Percentiles rank a stretch among this genome's conserved stretches.
phyloP scores from a whole-genome alignment of 1,284 basidiomycete species.

The Prillingera fragicola region DNA sequence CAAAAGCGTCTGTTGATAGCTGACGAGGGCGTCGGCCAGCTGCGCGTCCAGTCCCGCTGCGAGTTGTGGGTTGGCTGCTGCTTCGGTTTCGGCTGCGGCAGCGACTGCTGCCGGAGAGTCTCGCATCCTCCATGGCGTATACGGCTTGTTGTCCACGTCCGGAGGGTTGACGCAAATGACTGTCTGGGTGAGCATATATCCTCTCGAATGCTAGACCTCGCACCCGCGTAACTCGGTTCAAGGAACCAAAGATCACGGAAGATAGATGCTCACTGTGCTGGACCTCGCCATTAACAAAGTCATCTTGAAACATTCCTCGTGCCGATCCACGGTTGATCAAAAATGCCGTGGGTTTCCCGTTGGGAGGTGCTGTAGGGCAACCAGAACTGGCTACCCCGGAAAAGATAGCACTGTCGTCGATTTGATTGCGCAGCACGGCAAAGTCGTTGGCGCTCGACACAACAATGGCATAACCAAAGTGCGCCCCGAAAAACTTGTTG shows the following conservation, averaged over 20 bases:
- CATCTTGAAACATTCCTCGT: conserved; percentile 41
- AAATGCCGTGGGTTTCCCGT: conserved; percentile 43
- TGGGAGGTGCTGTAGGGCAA: conserved; percentile 46
- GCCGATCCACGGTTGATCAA: conserved; percentile 45
- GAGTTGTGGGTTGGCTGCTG: conserved; percentile 8
- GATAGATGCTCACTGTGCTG: conserved; percentile 50
- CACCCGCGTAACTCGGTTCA: too few species aligned
- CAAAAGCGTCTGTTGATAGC: conserved; percentile 45
- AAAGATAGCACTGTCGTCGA: conserved; percentile 32
- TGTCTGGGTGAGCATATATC: too few species aligned
- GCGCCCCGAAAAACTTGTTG: conserved; percentile 40
- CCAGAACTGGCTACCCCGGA: conserved; percentile 35
- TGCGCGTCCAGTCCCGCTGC: conserved; percentile 27
- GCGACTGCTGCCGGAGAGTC: conserved; percentile 43
- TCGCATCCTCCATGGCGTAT: conserved; percentile 43
- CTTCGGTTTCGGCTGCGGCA: conserved; percentile 17
- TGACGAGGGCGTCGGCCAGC: conserved; percentile 44
- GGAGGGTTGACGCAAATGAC: conserved; percentile 48
- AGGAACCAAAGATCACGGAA: too few species aligned
- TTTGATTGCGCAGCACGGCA: conserved; percentile 38
- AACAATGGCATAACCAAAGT: conserved; percentile 48
- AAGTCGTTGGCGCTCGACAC: conserved; percentile 45
- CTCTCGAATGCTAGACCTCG: too few species aligned
- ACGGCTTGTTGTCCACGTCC: conserved; percentile 33
- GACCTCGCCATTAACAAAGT: conserved; percentile 49